phyloP scores from a whole-genome alignment of 163 green algal genomes.

The Volvox carteri region DNA sequence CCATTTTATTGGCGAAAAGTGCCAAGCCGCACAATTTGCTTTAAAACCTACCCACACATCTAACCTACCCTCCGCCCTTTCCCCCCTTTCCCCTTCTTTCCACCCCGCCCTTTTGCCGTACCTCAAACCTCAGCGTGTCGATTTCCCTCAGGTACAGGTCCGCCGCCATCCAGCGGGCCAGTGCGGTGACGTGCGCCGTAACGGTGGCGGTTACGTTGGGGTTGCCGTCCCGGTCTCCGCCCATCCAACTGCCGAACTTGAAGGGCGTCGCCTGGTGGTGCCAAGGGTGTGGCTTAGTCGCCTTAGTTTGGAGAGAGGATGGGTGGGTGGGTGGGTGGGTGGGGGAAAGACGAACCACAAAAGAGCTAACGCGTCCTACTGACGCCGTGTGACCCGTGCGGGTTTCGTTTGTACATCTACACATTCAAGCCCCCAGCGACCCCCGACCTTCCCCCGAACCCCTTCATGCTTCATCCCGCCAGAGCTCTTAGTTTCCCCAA shows the following conservation, averaged over 20 bases:
- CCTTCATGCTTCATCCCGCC: too few relatives aligned
- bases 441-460: too few relatives aligned
- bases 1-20: too few relatives aligned
- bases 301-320: not conserved
- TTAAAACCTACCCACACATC: too few relatives aligned
- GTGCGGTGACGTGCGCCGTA: slow-evolving; percentile 88
- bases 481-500: too few relatives aligned
- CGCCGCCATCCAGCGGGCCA: slow-evolving; percentile 92
- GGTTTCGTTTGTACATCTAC: too few relatives aligned
- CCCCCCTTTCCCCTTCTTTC: not conserved
- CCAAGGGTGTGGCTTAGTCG: too few relatives aligned
- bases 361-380: too few relatives aligned
- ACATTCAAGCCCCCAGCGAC: too few relatives aligned
- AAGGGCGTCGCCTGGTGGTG: slow-evolving; percentile 55
- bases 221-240: slow-evolving; percentile 96
- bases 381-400: too few relatives aligned
- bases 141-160: slow-evolving; percentile 96
- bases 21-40: too few relatives aligned
- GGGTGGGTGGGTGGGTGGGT: slow-evolving; percentile 24
- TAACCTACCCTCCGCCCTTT: too few relatives aligned
- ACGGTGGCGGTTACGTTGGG: slow-evolving; percentile 92
- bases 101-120: slow-evolving; percentile 54
- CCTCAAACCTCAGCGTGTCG: slow-evolving; percentile 95
- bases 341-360: slow-evolving; percentile 11
- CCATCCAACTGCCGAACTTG: slow-evolving; percentile 96